A percentile compares a stretch with the other conserved stretches of the same genome.
Evolutionary conservation across 2,329 filamentous ascomycete genomes (phyloP).

Genomic region (Beauveria bassiana): DNA sequence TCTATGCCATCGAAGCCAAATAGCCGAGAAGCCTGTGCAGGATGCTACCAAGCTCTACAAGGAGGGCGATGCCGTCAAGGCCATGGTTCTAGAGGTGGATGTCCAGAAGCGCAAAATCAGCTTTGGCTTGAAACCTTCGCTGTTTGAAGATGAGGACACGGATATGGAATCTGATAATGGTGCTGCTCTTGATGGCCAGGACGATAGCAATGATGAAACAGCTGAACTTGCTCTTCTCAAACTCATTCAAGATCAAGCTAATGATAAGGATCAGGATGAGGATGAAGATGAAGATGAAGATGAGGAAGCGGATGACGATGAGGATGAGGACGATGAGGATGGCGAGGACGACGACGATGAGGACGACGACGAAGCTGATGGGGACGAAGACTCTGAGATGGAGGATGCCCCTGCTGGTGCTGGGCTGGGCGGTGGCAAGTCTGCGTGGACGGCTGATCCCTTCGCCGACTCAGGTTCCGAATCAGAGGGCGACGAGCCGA

Average conservation of each 20-base stretch:
- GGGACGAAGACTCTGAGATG: conserved; percentile 21
- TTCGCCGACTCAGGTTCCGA: conserved; percentile 53
- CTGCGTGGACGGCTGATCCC: conserved; percentile 76
- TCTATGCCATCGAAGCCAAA: conserved; percentile 84
- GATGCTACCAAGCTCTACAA: conserved; percentile 87
- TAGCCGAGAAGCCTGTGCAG: conserved; percentile 74
- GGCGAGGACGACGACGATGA: conserved; percentile 26
- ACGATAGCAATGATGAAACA: conserved; percentile 41
- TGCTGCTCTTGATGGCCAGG: conserved; percentile 33
- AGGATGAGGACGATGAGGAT: conserved; percentile 27
- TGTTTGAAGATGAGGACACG: conserved; percentile 62
- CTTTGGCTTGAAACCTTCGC: conserved; percentile 87
- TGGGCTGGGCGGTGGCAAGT: conserved; percentile 66
- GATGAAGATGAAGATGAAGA: too few species aligned
- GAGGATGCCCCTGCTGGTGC: conserved; percentile 26
- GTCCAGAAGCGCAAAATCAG: conserved; percentile 68
- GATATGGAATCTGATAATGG: conserved; percentile 41
- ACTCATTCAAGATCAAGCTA: conserved; percentile 34
- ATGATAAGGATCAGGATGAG: too few species aligned
- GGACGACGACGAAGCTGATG: conserved; percentile 28
- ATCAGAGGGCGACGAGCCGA: conserved; percentile 32
- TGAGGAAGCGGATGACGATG: conserved; percentile 17
- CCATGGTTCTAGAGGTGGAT: conserved; percentile 75
- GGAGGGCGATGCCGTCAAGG: conserved; percentile 89
- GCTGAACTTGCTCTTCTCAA: conserved; percentile 36